Conservation (phyloP, 345 rosid species). For the Camelina neglecta region DNA sequence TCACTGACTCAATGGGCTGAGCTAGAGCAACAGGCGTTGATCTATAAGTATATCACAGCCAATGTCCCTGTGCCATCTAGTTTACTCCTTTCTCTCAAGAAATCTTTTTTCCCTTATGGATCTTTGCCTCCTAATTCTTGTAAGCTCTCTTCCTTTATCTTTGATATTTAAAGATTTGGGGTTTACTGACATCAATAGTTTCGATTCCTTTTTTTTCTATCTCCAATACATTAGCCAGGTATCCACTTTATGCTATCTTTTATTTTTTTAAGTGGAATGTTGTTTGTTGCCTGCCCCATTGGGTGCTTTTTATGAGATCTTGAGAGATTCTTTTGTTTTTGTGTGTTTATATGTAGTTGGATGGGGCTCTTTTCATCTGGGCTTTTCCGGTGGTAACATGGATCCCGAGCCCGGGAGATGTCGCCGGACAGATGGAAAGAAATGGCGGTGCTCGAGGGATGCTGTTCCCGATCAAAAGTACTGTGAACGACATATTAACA, state of each 20-base stretch:
- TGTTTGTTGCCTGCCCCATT: slow-evolving; percentile 2
- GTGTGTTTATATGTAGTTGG: slow-evolving; percentile 51
- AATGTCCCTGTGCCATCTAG: slow-evolving; percentile 78
- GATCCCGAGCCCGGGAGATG: slow-evolving; percentile 99
- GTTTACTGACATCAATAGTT: not conserved
- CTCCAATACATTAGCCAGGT: slow-evolving; percentile 1
- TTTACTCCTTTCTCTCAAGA: slow-evolving; percentile 77
- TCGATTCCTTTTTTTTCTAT: not conserved
- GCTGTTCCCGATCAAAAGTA: slow-evolving; percentile 94
- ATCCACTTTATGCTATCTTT: slow-evolving; percentile 17
- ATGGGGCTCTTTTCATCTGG: slow-evolving; percentile 84
- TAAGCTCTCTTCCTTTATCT: slow-evolving; percentile 39
- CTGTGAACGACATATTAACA: slow-evolving; percentile 95
- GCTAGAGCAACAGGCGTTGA: slow-evolving; percentile 93
- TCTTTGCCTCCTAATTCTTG: slow-evolving; percentile 57
- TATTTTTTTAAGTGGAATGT: not conserved
- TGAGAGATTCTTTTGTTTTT: not conserved
- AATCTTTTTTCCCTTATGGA: slow-evolving; percentile 65
- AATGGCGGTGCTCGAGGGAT: slow-evolving; percentile 99
- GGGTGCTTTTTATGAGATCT: not conserved
- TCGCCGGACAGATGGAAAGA: slow-evolving; percentile 98
- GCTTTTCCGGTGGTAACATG: slow-evolving; percentile 70
- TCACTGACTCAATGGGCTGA: slow-evolving; percentile 88
- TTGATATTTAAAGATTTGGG: not conserved
- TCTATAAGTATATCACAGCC: slow-evolving; percentile 80